These are phyloP conservation scores for Entophlyctis luteolus DNA, from an alignment of 192 early-diverging fungal genomes.

Conservation along the genomic window DNA sequence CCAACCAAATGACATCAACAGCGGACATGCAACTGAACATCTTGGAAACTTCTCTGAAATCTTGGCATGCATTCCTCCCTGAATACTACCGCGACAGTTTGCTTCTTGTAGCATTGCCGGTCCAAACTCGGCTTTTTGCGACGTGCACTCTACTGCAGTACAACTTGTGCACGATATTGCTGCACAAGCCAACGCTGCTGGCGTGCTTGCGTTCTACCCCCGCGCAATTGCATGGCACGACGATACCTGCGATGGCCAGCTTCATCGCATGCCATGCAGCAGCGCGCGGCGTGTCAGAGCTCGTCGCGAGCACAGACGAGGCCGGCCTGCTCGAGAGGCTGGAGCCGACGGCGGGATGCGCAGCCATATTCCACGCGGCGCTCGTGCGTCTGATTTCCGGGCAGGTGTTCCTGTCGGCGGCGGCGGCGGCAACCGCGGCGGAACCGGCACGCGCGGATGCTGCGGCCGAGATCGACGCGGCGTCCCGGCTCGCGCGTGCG, in stretches of 20 bases:
- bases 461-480: too few relatives aligned
- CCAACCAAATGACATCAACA: background rate
- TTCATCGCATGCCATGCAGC: background rate
- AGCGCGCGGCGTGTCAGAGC: too few relatives aligned
- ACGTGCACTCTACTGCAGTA: too few relatives aligned
- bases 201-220: constrained; percentile 13
- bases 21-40: constrained; percentile 34
- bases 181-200: constrained; percentile 44
- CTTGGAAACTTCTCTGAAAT: constrained; percentile 36
- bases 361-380: constrained; percentile 6
- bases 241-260: background rate
- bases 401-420: background rate
- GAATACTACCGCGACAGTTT: constrained; percentile 22
- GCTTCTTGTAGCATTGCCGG: background rate
- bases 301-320: too few relatives aligned
- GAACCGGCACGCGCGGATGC: too few relatives aligned
- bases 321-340: too few relatives aligned
- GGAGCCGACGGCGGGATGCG: too few relatives aligned
- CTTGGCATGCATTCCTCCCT: constrained; percentile 37
- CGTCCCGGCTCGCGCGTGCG: too few relatives aligned
- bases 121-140: too few relatives aligned
- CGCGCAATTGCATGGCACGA: background rate
- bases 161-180: constrained; percentile 37
- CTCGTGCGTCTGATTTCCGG: constrained; percentile 5
- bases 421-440: background rate